Percentiles rank a stretch among this genome's conserved stretches.
These are phyloP conservation scores for Cyclotella atomus DNA, from an alignment of 108 stramenopile genomes.

Conservation along the genomic window DNA sequence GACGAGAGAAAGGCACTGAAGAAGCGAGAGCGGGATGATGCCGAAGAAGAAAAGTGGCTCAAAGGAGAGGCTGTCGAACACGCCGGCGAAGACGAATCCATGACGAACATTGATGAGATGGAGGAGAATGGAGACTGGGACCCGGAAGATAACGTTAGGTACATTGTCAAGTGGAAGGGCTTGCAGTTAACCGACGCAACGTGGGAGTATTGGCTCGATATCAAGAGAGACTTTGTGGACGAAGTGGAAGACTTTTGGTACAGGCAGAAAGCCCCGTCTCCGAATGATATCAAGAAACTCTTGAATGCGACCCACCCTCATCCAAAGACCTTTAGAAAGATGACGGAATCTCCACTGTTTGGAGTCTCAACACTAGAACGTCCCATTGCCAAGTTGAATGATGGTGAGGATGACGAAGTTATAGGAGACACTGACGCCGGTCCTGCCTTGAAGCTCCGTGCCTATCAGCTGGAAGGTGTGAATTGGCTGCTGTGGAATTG, in stretches of 20 bases:
- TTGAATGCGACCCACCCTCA: slow-evolving; percentile 64
- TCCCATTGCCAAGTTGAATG: slow-evolving; percentile 53
- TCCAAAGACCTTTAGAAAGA: slow-evolving; percentile 77
- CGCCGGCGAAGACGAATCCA: neutral
- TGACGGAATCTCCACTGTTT: slow-evolving; percentile 77
- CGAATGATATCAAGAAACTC: slow-evolving; percentile 43
- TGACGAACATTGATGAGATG: slow-evolving; percentile 12
- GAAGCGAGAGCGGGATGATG: slow-evolving; percentile 59
- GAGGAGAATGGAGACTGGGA: slow-evolving; percentile 70
- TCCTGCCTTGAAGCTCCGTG: slow-evolving; percentile 79
- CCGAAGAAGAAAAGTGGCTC: slow-evolving; percentile 52
- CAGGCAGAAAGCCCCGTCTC: slow-evolving; percentile 72
- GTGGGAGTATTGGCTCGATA: slow-evolving; percentile 90
- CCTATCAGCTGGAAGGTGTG: slow-evolving; percentile 96
- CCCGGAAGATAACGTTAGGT: slow-evolving; percentile 89
- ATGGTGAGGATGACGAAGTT: slow-evolving; percentile 43
- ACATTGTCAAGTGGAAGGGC: slow-evolving; percentile 87
- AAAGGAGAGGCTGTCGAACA: slow-evolving; percentile 25
- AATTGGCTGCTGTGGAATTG: slow-evolving; percentile 97
- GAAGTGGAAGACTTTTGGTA: slow-evolving; percentile 86
- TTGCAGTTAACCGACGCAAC: slow-evolving; percentile 82
- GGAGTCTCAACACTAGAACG: slow-evolving; percentile 66
- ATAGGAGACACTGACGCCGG: slow-evolving; percentile 34
- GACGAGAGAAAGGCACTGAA: slow-evolving; percentile 47
- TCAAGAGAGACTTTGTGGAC: slow-evolving; percentile 82